Percentiles rank a stretch among this genome's conserved stretches.
phyloP scores from a whole-genome alignment of 768 basidiomycete genomes.

The Cubamyces sp. region DNA sequence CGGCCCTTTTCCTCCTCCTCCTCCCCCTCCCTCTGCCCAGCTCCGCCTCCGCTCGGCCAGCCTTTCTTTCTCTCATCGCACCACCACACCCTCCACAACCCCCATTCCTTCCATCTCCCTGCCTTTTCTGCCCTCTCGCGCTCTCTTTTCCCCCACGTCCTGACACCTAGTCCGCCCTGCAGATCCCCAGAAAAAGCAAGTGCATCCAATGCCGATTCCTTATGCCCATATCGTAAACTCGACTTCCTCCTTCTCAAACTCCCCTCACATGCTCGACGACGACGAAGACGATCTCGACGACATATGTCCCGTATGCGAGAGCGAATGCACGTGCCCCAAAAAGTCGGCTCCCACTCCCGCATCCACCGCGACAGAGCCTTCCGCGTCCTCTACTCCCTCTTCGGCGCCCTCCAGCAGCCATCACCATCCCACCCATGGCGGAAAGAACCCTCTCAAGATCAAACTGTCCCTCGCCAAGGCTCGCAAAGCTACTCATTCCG shows the following conservation, averaged over 20 bases:
- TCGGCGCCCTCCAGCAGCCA: conserved; percentile 34
- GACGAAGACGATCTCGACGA: conserved; percentile 83
- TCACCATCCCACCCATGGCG: conserved; percentile 27
- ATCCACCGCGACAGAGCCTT: conserved; percentile 34
- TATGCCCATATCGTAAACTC: conserved; percentile 66
- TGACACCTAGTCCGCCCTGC: conserved; percentile 18
- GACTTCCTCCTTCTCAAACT: conserved; percentile 32
- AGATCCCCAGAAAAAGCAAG: conserved; percentile 52
- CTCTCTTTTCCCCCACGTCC: conserved; percentile 1
- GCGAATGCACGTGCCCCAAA: conserved; percentile 80
- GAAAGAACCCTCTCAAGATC: conserved; percentile 63
- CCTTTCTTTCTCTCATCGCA: not conserved
- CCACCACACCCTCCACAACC: not conserved
- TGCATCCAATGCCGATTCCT: conserved; percentile 70
- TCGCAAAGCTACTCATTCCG: conserved; percentile 26
- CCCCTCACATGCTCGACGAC: conserved; percentile 25
- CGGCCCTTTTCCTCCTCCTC: conserved; percentile 14
- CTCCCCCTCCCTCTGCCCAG: conserved; percentile 4
- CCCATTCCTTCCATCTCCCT: not conserved
- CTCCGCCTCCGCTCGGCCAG: not conserved
- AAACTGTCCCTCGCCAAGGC: conserved; percentile 63
- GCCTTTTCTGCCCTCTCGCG: not conserved
- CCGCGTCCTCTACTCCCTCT: conserved; percentile 40
- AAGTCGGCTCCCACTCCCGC: conserved; percentile 37
- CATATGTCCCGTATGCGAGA: conserved; percentile 90